These are phyloP conservation scores for Blakeslea trispora DNA, from an alignment of 371 early-diverging fungal species.

Conservation along the genomic window DNA sequence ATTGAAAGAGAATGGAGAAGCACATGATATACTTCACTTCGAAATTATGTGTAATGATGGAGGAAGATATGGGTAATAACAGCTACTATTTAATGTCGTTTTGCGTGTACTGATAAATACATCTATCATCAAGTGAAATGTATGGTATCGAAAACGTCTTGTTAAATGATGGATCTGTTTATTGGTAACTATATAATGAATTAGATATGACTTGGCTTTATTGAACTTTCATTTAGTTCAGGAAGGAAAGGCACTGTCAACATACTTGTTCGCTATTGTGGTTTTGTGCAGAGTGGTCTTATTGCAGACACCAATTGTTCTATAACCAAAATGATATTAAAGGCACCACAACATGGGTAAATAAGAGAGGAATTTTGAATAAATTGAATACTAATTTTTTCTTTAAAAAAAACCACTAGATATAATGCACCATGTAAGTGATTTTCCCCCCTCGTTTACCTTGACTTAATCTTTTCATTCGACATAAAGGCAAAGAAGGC, in stretches of 20 bases:
- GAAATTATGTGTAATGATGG: constrained; percentile 19
- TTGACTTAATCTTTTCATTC: not conserved
- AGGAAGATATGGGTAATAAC: constrained; percentile 23
- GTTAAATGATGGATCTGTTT: constrained; percentile 25
- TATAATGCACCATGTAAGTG: constrained; percentile 26
- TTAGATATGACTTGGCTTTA: not conserved
- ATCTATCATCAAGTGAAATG: too few relatives aligned
- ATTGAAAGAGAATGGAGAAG: not conserved
- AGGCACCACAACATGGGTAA: constrained; percentile 28
- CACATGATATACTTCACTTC: constrained; percentile 9
- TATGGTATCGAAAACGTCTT: constrained; percentile 29
- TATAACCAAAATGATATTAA: constrained; percentile 20
- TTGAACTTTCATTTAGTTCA: constrained; percentile 15
- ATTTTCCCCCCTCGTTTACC: too few relatives aligned
- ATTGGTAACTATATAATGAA: constrained; percentile 17
- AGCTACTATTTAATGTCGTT: too few relatives aligned
- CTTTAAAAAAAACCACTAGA: too few relatives aligned
- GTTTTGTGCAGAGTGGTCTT: constrained; percentile 17
- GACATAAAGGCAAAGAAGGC: constrained; percentile 28
- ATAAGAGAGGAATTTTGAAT: too few relatives aligned
- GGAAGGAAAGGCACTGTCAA: constrained; percentile 27
- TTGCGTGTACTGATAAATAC: too few relatives aligned
- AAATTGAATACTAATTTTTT: too few relatives aligned
- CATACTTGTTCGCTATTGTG: constrained; percentile 23
- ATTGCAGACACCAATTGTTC: constrained; percentile 21